Percentiles rank a stretch among this genome's conserved stretches.
Conservation (phyloP, 257 asterid species). For the Mentha longifolia region DNA sequence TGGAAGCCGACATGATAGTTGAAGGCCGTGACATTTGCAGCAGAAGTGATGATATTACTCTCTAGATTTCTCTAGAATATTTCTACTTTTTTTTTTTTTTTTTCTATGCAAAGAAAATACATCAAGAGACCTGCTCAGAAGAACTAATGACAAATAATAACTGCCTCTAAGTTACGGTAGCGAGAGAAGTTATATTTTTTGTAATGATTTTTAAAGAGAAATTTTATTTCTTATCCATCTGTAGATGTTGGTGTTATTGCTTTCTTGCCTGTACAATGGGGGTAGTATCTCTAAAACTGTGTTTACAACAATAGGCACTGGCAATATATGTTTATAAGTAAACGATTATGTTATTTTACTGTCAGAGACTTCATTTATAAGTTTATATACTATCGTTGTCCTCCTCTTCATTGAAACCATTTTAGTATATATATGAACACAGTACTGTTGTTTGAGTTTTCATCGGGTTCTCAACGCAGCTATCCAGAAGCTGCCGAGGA, state of each 20-base stretch:
- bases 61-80: neutral
- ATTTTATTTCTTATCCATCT: neutral
- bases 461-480: constrained; percentile 46
- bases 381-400: neutral
- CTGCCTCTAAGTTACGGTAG: neutral
- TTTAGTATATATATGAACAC: neutral
- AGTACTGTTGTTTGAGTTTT: constrained; percentile 19
- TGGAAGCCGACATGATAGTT: neutral
- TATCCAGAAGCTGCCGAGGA: constrained; percentile 96
- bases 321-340: neutral
- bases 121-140: neutral
- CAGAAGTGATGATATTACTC: neutral
- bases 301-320: neutral
- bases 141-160: neutral
- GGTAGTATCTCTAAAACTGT: neutral
- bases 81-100: too few relatives aligned
- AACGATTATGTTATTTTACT: neutral
- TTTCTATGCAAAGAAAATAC: neutral
- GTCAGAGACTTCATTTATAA: neutral
- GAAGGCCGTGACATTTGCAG: neutral
- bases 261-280: constrained; percentile 4
- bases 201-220: neutral
- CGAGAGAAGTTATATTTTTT: neutral
- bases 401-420: neutral
- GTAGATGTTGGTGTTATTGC: constrained; percentile 6